A percentile compares a stretch with the other conserved stretches of the same genome.
phyloP scores from a whole-genome alignment of 331 rosid genomes.

The Cydonia oblonga region DNA sequence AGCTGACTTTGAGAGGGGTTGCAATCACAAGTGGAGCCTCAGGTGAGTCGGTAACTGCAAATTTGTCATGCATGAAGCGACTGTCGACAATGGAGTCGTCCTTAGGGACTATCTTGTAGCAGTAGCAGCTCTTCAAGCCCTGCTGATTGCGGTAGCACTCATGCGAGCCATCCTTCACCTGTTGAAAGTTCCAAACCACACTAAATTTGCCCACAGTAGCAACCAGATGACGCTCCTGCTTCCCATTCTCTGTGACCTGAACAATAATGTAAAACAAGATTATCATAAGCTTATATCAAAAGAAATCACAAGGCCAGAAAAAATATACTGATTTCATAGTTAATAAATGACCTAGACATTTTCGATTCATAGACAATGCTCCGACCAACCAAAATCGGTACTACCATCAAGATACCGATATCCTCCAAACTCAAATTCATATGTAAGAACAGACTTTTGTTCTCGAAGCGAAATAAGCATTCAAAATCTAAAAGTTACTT shows the following conservation, averaged over 20 bases:
- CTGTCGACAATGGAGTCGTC: conserved; percentile 94
- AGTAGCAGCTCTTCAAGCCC: conserved; percentile 93
- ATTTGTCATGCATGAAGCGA: conserved; percentile 93
- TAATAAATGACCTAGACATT: not conserved
- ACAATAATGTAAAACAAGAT: not conserved
- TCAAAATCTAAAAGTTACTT: not conserved
- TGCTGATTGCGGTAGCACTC: conserved; percentile 84
- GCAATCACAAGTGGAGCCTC: conserved; percentile 97
- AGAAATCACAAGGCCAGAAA: not conserved
- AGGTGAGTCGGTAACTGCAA: conserved; percentile 81
- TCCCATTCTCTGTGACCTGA: conserved; percentile 92
- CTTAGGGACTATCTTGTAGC: conserved; percentile 90
- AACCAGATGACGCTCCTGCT: conserved; percentile 93
- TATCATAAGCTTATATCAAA: not conserved
- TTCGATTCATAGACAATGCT: not conserved
- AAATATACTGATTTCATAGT: not conserved
- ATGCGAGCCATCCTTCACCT: conserved; percentile 80
- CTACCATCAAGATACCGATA: not conserved
- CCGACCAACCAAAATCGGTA: not conserved
- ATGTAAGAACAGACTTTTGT: not conserved
- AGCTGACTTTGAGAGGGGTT: conserved; percentile 94
- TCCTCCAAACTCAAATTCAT: not conserved
- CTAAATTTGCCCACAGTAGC: conserved; percentile 97
- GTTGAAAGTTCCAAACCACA: conserved; percentile 97
- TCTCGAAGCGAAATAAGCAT: too few species aligned